Evolutionary conservation across 495 filamentous ascomycete genomes (phyloP), one percentile per base, ranked within the genome.

Genomic region (Symbiotaphrina buchneri): DNA sequence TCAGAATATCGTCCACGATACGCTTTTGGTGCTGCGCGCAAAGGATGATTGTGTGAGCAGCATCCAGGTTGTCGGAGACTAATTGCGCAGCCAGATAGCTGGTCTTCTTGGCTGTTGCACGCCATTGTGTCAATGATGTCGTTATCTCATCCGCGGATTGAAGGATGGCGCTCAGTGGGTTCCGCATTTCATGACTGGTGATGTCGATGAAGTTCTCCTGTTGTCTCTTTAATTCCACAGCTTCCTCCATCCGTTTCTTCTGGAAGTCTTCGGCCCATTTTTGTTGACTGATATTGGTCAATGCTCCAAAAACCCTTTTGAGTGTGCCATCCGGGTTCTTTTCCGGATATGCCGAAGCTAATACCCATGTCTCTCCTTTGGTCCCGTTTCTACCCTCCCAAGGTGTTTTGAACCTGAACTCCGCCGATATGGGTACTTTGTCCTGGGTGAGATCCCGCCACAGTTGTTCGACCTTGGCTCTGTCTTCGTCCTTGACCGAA

Each of bases 181-280:
- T 91, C 6, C 79, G 65, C 58, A 87, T 79, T 42, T 91, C 80
- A 41, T 91, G 80, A 38, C 73, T 80, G 5, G 75, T 83, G 38
- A 82, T 85, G 46, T 85, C 79, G 42, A 87, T 84, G 47, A 85
- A 90, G 36, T 81, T 82, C 43, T 85, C 71, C 38, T 76, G 70
- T 36, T 74, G 66, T 8, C 30, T n/a, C 36, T 56, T 56, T 6
- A 55, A 39, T 33, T 56, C 53, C 3, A 55, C 43, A 10, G 53
- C 53, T 33, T 56, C 53, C 37, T 55, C 49, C 34, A 65, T 53
- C 36, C 65, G 58, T 24, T 58, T 55, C 41, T 60, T 71, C 43
- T 75, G 69, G 20, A 71, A 57, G 32, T 61, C 61, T 40, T 74
- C 67, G 13, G 49, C 71, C 52, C 52, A 56, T 35, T 56, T 56